Evolutionary conservation across 108 stramenopile species (phyloP).

Genomic region (Cylindrotheca fusiformis): DNA sequence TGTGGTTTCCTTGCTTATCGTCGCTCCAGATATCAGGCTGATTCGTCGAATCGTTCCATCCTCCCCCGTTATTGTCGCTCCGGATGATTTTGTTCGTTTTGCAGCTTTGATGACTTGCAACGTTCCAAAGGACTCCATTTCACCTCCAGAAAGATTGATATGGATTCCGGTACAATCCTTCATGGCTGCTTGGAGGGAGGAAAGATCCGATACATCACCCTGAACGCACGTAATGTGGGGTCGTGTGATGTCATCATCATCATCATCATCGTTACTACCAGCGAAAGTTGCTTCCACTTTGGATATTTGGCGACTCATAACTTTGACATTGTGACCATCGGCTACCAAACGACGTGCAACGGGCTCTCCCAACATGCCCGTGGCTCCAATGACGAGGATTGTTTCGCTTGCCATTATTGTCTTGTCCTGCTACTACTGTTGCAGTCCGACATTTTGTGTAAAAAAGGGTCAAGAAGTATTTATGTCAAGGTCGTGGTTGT

Average conservation of each 20-base stretch:
- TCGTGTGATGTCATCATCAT: background rate
- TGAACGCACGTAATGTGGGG: background rate
- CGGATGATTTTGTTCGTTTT: background rate
- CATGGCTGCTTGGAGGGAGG: background rate
- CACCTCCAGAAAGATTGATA: constrained; percentile 7
- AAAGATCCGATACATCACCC: background rate
- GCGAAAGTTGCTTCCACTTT: background rate
- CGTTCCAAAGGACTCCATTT: background rate
- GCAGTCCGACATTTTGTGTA: too few species aligned
- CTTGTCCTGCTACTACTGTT: too few species aligned
- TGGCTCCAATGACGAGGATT: constrained; percentile 1
- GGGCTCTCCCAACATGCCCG: constrained; percentile 1
- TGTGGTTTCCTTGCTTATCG: background rate
- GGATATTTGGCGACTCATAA: background rate
- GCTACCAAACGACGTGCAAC: constrained; percentile 1
- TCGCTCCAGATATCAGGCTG: background rate
- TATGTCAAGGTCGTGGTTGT: background rate
- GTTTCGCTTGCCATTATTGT: background rate
- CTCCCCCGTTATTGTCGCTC: background rate
- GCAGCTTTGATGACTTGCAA: background rate
- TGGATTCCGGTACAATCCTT: constrained; percentile 3
- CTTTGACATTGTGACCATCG: constrained; percentile 1
- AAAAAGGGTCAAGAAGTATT: too few species aligned
- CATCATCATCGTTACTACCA: background rate
- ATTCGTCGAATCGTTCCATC: background rate